Conservation (phyloP, 495 filamentous ascomycete species). For the Endocarpon pusillum region DNA sequence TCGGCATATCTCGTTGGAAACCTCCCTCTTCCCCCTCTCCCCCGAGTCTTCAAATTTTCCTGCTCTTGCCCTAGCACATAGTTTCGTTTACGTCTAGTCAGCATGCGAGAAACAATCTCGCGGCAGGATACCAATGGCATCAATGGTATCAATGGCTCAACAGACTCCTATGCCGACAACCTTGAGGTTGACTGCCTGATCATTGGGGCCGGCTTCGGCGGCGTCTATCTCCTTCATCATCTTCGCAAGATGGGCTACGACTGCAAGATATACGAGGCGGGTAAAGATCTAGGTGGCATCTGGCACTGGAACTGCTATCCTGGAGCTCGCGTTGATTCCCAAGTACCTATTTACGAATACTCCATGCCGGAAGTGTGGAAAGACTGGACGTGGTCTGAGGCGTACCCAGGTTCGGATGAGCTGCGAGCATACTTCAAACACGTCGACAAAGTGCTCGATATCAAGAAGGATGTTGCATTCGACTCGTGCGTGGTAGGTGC, state of each 20-base stretch:
- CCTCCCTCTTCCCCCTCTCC: no score
- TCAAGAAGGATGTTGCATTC: slow-evolving; percentile 36
- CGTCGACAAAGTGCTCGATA: slow-evolving; percentile 27
- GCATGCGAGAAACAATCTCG: background rate
- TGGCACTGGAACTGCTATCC: slow-evolving; percentile 38
- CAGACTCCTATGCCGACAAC: slow-evolving; percentile 18
- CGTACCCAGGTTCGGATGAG: slow-evolving; percentile 34
- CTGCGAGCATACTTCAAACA: slow-evolving; percentile 38
- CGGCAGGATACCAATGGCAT: background rate
- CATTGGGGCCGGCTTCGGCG: slow-evolving; percentile 34
- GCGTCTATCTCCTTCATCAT: slow-evolving; percentile 19
- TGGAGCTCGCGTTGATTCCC: slow-evolving; percentile 29
- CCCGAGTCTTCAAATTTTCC: no score
- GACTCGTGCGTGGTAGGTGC: slow-evolving; percentile 28
- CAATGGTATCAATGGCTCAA: slow-evolving; percentile 1
- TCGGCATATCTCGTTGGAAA: no score
- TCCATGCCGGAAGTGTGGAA: slow-evolving; percentile 33
- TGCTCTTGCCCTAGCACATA: no score
- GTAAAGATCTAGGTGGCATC: slow-evolving; percentile 26
- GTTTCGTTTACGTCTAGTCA: no score
- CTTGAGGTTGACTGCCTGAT: slow-evolving; percentile 32
- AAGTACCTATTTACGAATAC: slow-evolving; percentile 33
- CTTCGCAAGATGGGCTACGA: slow-evolving; percentile 21
- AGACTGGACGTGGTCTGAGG: slow-evolving; percentile 33
- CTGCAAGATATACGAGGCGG: slow-evolving; percentile 27